Conservation (phyloP, 2,329 filamentous ascomycete genomes). For the Byssothecium circinans region DNA sequence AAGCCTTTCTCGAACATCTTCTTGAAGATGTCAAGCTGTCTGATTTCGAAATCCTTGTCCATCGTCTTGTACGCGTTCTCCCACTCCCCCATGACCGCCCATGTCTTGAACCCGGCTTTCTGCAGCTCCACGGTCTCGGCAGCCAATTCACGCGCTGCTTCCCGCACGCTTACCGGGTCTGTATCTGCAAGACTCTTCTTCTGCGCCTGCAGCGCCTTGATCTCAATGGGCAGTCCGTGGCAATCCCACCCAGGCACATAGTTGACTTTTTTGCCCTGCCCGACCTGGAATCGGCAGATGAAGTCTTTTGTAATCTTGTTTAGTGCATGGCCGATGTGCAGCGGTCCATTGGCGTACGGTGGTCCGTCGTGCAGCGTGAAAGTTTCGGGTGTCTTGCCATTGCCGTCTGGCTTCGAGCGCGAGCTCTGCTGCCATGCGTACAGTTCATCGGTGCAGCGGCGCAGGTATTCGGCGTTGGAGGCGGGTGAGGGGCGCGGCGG, state of each 20-base stretch:
- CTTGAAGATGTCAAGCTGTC: constrained; percentile 74
- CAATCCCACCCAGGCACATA: constrained; percentile 98
- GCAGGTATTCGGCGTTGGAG: constrained; percentile 58
- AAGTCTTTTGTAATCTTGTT: constrained; percentile 98
- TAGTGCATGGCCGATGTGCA: constrained; percentile 91
- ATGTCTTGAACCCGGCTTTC: constrained; percentile 71
- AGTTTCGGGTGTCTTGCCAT: constrained; percentile 49
- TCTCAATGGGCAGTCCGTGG: constrained; percentile 93
- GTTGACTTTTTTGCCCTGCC: constrained; percentile 72
- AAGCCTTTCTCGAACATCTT: constrained; percentile 69
- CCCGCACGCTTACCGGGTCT: constrained; percentile 60
- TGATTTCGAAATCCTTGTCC: constrained; percentile 72
- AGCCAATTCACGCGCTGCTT: constrained; percentile 67
- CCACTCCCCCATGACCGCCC: constrained; percentile 82
- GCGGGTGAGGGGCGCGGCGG: constrained; percentile 48
- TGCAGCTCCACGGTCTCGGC: constrained; percentile 69
- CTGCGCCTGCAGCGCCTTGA: constrained; percentile 77
- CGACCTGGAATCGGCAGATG: constrained; percentile 77
- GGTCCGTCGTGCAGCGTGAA: constrained; percentile 95
- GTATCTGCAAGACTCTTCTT: constrained; percentile 44
- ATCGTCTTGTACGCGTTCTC: constrained; percentile 75
- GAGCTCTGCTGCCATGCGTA: constrained; percentile 78
- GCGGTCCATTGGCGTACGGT: constrained; percentile 89
- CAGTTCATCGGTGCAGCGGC: constrained; percentile 79
- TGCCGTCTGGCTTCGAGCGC: constrained; percentile 48